These are phyloP conservation scores for Ceratobasidium sp. DNA, from an alignment of 1,284 basidiomycete species.

Conservation along the genomic window DNA sequence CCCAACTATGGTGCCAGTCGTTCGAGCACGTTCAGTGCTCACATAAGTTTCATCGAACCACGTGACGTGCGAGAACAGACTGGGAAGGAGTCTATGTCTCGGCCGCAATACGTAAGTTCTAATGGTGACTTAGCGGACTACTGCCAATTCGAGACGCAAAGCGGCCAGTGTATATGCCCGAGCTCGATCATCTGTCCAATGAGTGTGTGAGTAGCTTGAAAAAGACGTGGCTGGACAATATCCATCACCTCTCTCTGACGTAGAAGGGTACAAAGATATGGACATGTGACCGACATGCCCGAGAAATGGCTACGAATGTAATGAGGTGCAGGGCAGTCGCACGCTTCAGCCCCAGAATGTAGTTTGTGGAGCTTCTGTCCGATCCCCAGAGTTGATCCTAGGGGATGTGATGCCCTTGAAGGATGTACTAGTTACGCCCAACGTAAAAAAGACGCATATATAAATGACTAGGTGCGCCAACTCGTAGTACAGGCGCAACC, in stretches of 20 bases:
- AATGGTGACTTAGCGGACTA: no score
- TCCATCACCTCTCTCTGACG: not conserved
- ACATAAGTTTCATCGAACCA: not conserved
- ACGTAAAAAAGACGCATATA: not conserved
- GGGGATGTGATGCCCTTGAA: not conserved
- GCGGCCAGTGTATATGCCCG: not conserved
- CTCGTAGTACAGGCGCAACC: no score
- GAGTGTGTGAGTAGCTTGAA: no score
- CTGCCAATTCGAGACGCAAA: no score
- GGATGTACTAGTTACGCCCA: not conserved
- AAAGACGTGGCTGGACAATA: not conserved
- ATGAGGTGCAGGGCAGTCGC: not conserved
- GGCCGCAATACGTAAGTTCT: no score
- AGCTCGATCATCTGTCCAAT: not conserved
- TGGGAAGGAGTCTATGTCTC: slow-evolving; percentile 1
- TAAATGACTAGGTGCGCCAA: not conserved
- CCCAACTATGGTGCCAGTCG: slow-evolving; percentile 17
- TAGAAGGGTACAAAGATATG: not conserved
- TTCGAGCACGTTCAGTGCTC: not conserved
- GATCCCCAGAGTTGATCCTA: not conserved
- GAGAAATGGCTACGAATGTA: not conserved
- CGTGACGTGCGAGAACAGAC: not conserved
- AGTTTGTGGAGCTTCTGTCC: not conserved
- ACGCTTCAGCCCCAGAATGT: not conserved
- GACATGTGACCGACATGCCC: not conserved